Percentiles rank a stretch among this genome's conserved stretches.
Evolutionary conservation across 192 early-diverging fungal genomes (phyloP).

Genomic region (Backusella macrospora): DNA sequence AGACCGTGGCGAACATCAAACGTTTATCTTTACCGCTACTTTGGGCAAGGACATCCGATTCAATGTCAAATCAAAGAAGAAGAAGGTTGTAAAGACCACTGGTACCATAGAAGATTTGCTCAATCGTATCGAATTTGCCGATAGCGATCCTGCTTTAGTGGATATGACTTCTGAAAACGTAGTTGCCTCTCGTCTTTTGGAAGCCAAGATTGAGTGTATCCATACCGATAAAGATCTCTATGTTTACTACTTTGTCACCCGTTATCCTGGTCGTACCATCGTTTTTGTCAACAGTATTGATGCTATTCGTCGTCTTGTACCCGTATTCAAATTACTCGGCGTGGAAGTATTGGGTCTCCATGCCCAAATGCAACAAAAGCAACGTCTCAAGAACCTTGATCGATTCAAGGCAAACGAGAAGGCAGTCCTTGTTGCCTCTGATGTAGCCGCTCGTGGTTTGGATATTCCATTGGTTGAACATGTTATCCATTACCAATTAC

Average conservation of each 20-base stretch:
- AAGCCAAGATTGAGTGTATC: constrained; percentile 87
- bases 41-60: constrained; percentile 57
- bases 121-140: constrained; percentile 73
- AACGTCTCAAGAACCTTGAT: constrained; percentile 93
- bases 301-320: constrained; percentile 83
- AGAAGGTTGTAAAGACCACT: constrained; percentile 23
- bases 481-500: constrained; percentile 96
- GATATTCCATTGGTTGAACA: constrained; percentile 92
- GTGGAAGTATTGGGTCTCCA: constrained; percentile 84
- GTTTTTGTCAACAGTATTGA: constrained; percentile 98
- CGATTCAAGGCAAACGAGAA: constrained; percentile 71
- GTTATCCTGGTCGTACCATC: constrained; percentile 88
- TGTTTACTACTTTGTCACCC: constrained; percentile 85
- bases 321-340: constrained; percentile 75
- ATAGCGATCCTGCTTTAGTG: constrained; percentile 74
- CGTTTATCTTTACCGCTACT: constrained; percentile 94
- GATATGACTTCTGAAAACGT: constrained; percentile 68
- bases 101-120: constrained; percentile 67
- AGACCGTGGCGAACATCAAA: constrained; percentile 61
- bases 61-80: constrained; percentile 51
- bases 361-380: constrained; percentile 95
- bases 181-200: constrained; percentile 72
- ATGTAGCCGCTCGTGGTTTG: constrained; percentile 95
- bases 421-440: constrained; percentile 89
- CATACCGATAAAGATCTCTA: constrained; percentile 81